Evolutionary conservation across 2,329 filamentous ascomycete genomes (phyloP).

Genomic region (Botrytis byssoidea): DNA sequence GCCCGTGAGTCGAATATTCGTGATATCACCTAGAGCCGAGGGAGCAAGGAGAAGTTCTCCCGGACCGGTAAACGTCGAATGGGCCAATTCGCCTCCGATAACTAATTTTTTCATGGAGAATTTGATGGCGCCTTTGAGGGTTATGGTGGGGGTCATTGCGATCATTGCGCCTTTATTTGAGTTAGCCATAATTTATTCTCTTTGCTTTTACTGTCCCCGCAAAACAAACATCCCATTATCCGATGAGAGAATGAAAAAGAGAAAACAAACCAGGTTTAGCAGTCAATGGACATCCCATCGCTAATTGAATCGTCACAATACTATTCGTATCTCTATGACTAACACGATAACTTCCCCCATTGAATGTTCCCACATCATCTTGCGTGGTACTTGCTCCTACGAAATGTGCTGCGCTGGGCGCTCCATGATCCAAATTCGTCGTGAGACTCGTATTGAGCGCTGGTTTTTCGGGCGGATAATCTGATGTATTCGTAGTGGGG

Average conservation of each 20-base stretch:
- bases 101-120: slow-evolving; percentile 93
- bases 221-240: background rate
- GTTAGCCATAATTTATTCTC: slow-evolving; percentile 17
- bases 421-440: slow-evolving; percentile 42
- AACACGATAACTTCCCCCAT: slow-evolving; percentile 90
- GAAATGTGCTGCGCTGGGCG: slow-evolving; percentile 52
- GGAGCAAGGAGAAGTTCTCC: slow-evolving; percentile 88
- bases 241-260: background rate
- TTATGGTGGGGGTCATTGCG: slow-evolving; percentile 87
- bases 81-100: slow-evolving; percentile 72
- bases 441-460: slow-evolving; percentile 36
- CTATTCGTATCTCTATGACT: slow-evolving; percentile 91
- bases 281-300: slow-evolving; percentile 79
- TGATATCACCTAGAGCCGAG: slow-evolving; percentile 77
- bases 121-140: slow-evolving; percentile 76
- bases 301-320: slow-evolving; percentile 83
- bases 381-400: slow-evolving; percentile 59
- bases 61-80: slow-evolving; percentile 81
- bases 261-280: slow-evolving; percentile 66
- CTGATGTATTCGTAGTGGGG: background rate
- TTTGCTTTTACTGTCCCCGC: background rate
- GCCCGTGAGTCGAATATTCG: slow-evolving; percentile 71
- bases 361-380: slow-evolving; percentile 95
- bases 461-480: slow-evolving; percentile 35
- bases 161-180: slow-evolving; percentile 72